Percentiles rank a stretch among this genome's conserved stretches.
Conservation (phyloP, 257 asterid genomes). For the Fraxinus excelsior region DNA sequence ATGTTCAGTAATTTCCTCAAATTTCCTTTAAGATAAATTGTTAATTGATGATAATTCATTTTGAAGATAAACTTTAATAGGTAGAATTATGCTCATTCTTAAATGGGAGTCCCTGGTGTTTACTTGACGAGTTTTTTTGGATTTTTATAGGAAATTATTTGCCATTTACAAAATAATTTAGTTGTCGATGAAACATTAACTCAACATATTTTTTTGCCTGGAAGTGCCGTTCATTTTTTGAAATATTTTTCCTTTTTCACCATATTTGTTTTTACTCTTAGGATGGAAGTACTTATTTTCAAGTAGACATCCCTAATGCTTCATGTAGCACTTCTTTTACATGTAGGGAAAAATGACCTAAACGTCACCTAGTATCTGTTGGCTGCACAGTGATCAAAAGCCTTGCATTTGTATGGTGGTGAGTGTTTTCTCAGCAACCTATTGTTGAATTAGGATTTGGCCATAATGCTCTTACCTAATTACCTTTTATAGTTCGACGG, state of each 20-base stretch:
- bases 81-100: not conserved
- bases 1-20: not conserved
- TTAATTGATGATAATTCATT: not conserved
- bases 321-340: not conserved
- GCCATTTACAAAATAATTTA: not conserved
- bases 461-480: not conserved
- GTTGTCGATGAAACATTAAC: no score
- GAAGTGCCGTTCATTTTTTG: no score
- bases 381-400: conserved; percentile 85
- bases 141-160: not conserved
- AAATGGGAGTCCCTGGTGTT: not conserved
- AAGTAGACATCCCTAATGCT: not conserved
- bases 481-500: not conserved
- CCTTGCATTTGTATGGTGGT: conserved; percentile 16
- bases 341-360: conserved; percentile 65
- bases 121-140: not conserved
- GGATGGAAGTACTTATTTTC: not conserved
- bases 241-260: not conserved
- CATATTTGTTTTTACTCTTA: not conserved
- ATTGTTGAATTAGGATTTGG: not conserved
- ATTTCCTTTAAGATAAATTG: not conserved
- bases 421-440: not conserved
- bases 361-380: conserved; percentile 78
- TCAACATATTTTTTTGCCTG: no score
- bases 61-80: not conserved